These are phyloP conservation scores for Zhuliangozyma blackwelliae DNA, from an alignment of 1,139 yeast species.

Conservation along the genomic window DNA sequence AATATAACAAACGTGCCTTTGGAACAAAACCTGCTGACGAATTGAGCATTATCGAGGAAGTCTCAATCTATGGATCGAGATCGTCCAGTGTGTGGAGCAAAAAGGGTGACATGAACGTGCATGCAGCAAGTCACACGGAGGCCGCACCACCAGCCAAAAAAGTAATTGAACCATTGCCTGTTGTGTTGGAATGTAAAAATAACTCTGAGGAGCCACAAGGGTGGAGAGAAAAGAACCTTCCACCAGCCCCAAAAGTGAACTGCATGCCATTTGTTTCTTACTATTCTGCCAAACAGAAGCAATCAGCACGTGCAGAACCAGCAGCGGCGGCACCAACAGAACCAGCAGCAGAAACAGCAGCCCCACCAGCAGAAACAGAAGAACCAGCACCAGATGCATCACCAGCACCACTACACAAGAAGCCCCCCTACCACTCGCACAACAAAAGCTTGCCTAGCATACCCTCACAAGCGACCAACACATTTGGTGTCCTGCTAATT, in stretches of 20 bases:
- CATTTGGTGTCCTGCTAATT: neutral
- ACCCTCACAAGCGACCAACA: conserved; percentile 1
- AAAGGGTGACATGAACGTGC: neutral
- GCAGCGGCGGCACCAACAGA: no score
- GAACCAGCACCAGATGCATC: neutral
- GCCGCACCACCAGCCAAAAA: conserved; percentile 11
- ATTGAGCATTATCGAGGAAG: conserved; percentile 43
- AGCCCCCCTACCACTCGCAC: neutral
- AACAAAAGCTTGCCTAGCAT: conserved; percentile 5
- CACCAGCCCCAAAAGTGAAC: conserved; percentile 1
- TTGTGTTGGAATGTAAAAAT: no score
- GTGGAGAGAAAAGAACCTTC: conserved; percentile 1
- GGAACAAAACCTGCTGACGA: conserved; percentile 24
- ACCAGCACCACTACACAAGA: no score
- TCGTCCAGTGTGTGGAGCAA: conserved; percentile 20
- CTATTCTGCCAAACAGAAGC: no score
- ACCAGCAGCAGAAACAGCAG: neutral
- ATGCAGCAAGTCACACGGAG: neutral
- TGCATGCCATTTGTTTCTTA: no score
- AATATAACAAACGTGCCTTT: conserved; percentile 15
- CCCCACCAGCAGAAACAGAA: no score
- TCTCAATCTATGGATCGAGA: conserved; percentile 29
- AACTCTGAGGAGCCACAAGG: neutral
- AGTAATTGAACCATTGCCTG: no score
- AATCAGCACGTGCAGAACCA: neutral